These are phyloP conservation scores for Aspergillus quadricinctus DNA, from an alignment of 2,329 filamentous ascomycete species.

Conservation along the genomic window DNA sequence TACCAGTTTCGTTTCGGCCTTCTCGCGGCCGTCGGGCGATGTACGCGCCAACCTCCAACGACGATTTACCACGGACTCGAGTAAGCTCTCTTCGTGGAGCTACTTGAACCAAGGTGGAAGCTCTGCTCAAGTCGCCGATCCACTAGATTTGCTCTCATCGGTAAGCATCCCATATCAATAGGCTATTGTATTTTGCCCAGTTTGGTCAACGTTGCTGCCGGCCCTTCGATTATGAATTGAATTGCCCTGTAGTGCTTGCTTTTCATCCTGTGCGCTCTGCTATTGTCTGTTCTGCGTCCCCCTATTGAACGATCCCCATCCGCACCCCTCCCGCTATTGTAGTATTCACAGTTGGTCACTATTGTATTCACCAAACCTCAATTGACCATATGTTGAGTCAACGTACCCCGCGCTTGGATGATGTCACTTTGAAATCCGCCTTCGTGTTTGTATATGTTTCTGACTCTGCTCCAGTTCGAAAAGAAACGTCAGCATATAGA, in stretches of 20 bases:
- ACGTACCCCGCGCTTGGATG: background rate
- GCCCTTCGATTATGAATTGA: background rate
- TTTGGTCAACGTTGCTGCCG: background rate
- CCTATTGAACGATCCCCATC: background rate
- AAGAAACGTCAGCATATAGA: slow-evolving; percentile 94
- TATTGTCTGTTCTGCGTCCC: slow-evolving; percentile 1
- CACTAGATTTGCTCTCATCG: slow-evolving; percentile 50
- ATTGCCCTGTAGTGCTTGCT: background rate
- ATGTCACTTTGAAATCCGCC: slow-evolving; percentile 1
- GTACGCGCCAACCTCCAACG: slow-evolving; percentile 74
- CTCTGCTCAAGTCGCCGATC: slow-evolving; percentile 51
- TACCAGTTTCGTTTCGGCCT: slow-evolving; percentile 58
- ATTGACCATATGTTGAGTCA: background rate
- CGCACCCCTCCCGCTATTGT: slow-evolving; percentile 3
- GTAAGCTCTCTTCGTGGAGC: slow-evolving; percentile 72
- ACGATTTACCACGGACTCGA: slow-evolving; percentile 89
- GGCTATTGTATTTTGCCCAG: background rate
- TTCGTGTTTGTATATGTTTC: slow-evolving; percentile 25
- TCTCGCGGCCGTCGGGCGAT: slow-evolving; percentile 57
- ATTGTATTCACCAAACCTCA: background rate
- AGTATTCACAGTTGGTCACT: slow-evolving; percentile 1
- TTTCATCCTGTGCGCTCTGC: background rate
- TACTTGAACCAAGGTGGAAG: slow-evolving; percentile 51
- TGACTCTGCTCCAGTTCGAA: slow-evolving; percentile 64
- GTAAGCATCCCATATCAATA: slow-evolving; percentile 37